These are phyloP conservation scores for Mortierella sp. DNA, from an alignment of 371 early-diverging fungal species.

Conservation along the genomic window DNA sequence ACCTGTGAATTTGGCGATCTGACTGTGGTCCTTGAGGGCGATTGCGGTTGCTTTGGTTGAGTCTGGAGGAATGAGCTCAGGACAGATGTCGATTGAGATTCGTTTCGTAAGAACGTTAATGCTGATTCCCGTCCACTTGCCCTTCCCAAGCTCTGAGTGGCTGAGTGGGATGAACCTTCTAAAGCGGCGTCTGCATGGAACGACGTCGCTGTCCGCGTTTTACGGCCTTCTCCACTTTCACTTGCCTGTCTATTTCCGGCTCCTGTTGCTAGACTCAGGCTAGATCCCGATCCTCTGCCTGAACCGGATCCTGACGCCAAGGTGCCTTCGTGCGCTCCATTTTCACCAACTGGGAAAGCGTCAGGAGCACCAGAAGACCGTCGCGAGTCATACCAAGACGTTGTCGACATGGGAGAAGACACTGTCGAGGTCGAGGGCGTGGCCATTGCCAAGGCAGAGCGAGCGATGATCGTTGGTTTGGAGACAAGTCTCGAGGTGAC, in stretches of 20 bases:
- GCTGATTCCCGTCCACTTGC: conserved; percentile 37
- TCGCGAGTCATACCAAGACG: conserved; percentile 37
- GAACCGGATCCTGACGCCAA: conserved; percentile 3
- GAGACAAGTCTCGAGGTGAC: conserved; percentile 6
- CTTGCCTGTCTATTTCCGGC: no score
- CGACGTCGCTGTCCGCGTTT: conserved; percentile 12
- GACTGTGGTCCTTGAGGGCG: not conserved
- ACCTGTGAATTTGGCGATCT: not conserved
- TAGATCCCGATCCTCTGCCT: not conserved
- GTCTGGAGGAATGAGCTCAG: conserved; percentile 36
- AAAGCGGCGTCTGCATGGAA: conserved; percentile 15
- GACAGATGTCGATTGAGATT: conserved; percentile 24
- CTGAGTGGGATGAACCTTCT: conserved; percentile 11
- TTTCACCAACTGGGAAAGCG: not conserved
- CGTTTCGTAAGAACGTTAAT: conserved; percentile 35
- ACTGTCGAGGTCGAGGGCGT: conserved; percentile 44
- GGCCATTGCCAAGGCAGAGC: conserved; percentile 27
- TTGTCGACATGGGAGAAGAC: conserved; percentile 39
- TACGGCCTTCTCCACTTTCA: no score
- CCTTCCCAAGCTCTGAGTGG: conserved; percentile 27
- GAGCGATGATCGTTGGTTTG: conserved; percentile 38
- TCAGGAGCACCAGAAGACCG: conserved; percentile 13
- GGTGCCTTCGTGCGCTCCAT: not conserved
- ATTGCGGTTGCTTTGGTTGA: conserved; percentile 2
- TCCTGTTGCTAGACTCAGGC: no score